These are phyloP conservation scores for Ceratocystis smalleyi DNA, from an alignment of 2,329 filamentous ascomycete genomes.

Conservation along the genomic window DNA sequence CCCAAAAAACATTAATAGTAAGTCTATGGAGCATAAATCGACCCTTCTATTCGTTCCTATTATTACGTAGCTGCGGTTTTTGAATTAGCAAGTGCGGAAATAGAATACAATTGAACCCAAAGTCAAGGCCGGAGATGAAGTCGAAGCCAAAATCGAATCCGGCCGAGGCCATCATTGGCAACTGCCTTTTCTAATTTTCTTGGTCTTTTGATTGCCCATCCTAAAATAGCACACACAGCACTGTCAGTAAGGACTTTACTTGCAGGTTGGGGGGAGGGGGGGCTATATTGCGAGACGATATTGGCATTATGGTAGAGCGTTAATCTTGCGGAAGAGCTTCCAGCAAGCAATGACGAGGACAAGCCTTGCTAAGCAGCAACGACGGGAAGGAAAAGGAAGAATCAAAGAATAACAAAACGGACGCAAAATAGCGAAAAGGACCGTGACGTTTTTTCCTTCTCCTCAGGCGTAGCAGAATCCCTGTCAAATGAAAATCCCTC, in stretches of 20 bases:
- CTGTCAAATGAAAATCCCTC: background rate
- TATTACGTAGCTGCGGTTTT: background rate
- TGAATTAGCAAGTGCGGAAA: background rate
- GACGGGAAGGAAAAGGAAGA: background rate
- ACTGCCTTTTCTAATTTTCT: background rate
- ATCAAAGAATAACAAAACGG: background rate
- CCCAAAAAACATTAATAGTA: background rate
- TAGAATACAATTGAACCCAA: background rate
- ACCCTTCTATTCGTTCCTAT: background rate
- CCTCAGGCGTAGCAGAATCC: background rate
- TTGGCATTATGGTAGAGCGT: background rate
- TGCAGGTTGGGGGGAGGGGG: too few species aligned
- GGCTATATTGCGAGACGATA: too few species aligned
- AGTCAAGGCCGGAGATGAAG: background rate
- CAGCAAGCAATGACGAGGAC: too few species aligned
- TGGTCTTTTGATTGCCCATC: background rate
- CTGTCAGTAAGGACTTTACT: background rate
- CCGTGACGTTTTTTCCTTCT: background rate
- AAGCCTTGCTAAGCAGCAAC: background rate
- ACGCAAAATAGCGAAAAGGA: background rate
- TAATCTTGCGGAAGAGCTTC: background rate
- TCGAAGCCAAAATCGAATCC: background rate
- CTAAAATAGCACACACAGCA: background rate
- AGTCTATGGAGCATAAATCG: background rate
- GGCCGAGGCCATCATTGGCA: background rate